A percentile compares a stretch with the other conserved stretches of the same genome.
Evolutionary conservation across 257 asterid species (phyloP).

Genomic region (Scutellaria galericulata): DNA sequence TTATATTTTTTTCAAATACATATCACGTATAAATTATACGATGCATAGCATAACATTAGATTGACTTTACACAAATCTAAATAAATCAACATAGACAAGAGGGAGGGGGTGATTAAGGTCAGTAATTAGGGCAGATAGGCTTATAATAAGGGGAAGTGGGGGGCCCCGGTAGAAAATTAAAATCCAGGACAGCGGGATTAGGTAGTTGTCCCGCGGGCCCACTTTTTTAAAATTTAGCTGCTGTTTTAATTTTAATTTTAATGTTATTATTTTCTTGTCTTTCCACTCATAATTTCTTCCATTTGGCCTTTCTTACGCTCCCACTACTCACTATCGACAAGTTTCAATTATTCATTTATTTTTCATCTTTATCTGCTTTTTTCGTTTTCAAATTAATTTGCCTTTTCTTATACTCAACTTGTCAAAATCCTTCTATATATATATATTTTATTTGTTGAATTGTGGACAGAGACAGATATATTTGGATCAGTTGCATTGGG

Average conservation of each 20-base stretch:
- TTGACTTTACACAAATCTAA: no score
- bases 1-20: no score
- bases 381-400: no score
- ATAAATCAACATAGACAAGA: no score
- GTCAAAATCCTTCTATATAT: no score
- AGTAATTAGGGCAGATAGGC: neutral
- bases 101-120: neutral
- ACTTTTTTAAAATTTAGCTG: neutral
- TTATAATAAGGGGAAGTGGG: neutral
- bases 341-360: neutral
- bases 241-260: conserved; percentile 4
- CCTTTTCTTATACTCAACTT: no score
- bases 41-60: no score
- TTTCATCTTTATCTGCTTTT: conserved; percentile 3
- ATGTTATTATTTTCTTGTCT: neutral
- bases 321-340: conserved; percentile 30
- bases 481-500: no score
- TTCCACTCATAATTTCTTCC: conserved; percentile 5
- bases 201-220: conserved; percentile 8
- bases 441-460: no score
- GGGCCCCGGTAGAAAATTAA: conserved; percentile 18
- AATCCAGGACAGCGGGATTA: neutral
- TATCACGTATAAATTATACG: no score
- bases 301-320: conserved; percentile 22
- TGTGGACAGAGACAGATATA: no score